Evolutionary conservation across 73 alveolate species (phyloP), one percentile per base, ranked within the genome.

Genomic region (Paramecium primaurelia): DNA sequence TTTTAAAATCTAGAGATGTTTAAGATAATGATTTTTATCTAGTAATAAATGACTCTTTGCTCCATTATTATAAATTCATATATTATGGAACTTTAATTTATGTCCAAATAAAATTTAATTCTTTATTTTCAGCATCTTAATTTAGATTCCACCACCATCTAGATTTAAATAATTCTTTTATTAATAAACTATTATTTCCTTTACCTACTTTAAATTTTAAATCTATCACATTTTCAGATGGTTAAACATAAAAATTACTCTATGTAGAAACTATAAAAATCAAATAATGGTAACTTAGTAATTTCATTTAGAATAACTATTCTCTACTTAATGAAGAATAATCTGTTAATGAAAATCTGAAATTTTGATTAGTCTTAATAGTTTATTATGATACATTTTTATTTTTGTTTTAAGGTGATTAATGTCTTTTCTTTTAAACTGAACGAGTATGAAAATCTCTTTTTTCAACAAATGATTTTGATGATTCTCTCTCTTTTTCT

Each of bases 81-180:
- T 16, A 80, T 42, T 22, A n/a, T 25, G 71, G 47, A 11, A 80
- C 73, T 8, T 80, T 80, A 25, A 80, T 80, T 18, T 80, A 80
- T 6, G 91, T 80, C 91, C 91, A 80, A 2, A 80, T 47, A 36
- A 80, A 80, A 49, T 80, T 80, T 25, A 45, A 26, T 25, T 80
- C 91, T 36, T 80, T 44, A 42, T 80, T 12, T 11, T 42, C 77
- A 12, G 28, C 71, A 7, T 42, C 71, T 26, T 44, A 8, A 42
- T 32, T 26, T 36, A 80, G 18, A 45, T 22, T 80, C 91, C 91
- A 80, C 91, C 91, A 80, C 91, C 91, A 80, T 45, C 91, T 32
- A 8, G 58, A 37, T 73, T 73, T 73, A 73, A 80, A 80, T 26
- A 42, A 30, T 80, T 80, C 91, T 22, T 80, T 80, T 42, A 80